Conservation (phyloP, 2,329 filamentous ascomycete species). For the Sporothrix luriei region DNA sequence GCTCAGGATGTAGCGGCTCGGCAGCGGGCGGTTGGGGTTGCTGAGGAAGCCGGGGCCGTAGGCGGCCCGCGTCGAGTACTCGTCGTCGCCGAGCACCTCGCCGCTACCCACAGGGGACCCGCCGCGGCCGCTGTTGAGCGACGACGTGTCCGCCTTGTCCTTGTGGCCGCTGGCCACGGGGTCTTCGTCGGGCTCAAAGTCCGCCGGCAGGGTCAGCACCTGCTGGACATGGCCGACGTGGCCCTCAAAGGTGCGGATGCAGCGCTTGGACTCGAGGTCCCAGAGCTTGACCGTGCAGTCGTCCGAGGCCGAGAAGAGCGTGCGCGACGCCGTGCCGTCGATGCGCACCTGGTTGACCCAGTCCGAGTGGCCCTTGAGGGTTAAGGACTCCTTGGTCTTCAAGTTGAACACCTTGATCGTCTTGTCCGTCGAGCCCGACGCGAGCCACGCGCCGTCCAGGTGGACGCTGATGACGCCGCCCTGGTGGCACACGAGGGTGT, state of each 20-base stretch:
- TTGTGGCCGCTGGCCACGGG: slow-evolving; percentile 44
- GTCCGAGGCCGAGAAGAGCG: slow-evolving; percentile 89
- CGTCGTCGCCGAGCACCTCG: slow-evolving; percentile 43
- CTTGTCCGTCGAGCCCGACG: slow-evolving; percentile 85
- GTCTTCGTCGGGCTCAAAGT: slow-evolving; percentile 84
- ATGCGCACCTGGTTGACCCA: slow-evolving; percentile 97
- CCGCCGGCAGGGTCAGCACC: slow-evolving; percentile 77
- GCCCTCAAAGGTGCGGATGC: slow-evolving; percentile 76
- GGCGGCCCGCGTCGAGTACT: slow-evolving; percentile 51
- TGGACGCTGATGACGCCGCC: slow-evolving; percentile 85
- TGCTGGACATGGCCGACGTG: slow-evolving; percentile 97
- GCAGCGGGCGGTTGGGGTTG: slow-evolving; percentile 66
- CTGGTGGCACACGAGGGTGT: slow-evolving; percentile 75
- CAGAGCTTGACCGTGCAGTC: slow-evolving; percentile 81
- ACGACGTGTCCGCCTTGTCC: slow-evolving; percentile 58
- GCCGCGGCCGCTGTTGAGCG: slow-evolving; percentile 53
- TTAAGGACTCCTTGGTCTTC: slow-evolving; percentile 76
- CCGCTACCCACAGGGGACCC: slow-evolving; percentile 38
- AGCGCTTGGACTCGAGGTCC: slow-evolving; percentile 72
- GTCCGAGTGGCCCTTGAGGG: slow-evolving; percentile 80
- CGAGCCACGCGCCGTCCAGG: slow-evolving; percentile 81
- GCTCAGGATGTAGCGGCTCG: slow-evolving; percentile 89
- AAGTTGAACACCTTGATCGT: slow-evolving; percentile 94
- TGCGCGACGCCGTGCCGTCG: slow-evolving; percentile 72
- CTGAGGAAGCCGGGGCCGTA: slow-evolving; percentile 66